phyloP scores from a whole-genome alignment of 768 basidiomycete species.

The Leccinum longicurvipes region DNA sequence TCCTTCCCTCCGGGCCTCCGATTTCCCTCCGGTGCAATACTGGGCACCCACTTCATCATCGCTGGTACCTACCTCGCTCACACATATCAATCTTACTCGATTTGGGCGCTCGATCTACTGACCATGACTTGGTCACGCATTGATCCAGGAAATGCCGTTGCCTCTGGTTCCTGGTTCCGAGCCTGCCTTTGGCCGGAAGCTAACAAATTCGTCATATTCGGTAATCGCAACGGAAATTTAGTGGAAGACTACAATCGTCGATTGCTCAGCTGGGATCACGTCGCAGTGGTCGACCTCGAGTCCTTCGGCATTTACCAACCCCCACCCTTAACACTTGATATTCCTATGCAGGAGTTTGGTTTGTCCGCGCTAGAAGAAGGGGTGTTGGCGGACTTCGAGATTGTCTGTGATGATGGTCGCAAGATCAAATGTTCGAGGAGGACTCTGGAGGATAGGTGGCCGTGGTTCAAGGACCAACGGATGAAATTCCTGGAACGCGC shows the following conservation, averaged over 20 bases:
- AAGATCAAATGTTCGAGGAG: slow-evolving; percentile 78
- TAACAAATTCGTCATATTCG: slow-evolving; percentile 88
- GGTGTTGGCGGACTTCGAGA: slow-evolving; percentile 84
- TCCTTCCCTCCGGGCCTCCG: slow-evolving; percentile 92
- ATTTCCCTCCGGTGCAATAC: slow-evolving; percentile 91
- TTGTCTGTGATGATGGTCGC: slow-evolving; percentile 88
- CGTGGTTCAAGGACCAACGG: slow-evolving; percentile 85
- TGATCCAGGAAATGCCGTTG: slow-evolving; percentile 82
- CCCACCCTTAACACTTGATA: slow-evolving; percentile 60
- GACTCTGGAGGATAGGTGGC: slow-evolving; percentile 89
- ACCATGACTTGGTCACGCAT: slow-evolving; percentile 85
- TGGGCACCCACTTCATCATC: slow-evolving; percentile 89
- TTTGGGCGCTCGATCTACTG: slow-evolving; percentile 90
- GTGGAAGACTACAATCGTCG: slow-evolving; percentile 93
- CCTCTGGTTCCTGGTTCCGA: slow-evolving; percentile 92
- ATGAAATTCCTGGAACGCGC: slow-evolving; percentile 57
- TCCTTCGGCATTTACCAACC: slow-evolving; percentile 96
- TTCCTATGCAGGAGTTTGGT: slow-evolving; percentile 80
- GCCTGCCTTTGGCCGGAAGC: slow-evolving; percentile 82
- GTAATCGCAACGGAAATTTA: slow-evolving; percentile 82
- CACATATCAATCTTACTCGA: slow-evolving; percentile 90
- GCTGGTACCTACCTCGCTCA: slow-evolving; percentile 96
- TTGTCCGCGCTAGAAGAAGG: slow-evolving; percentile 80
- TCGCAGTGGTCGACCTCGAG: slow-evolving; percentile 87
- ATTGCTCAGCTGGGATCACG: slow-evolving; percentile 87